These are phyloP conservation scores for Saccharomycopsis malanga DNA, from an alignment of 805 yeast genomes.

Conservation along the genomic window DNA sequence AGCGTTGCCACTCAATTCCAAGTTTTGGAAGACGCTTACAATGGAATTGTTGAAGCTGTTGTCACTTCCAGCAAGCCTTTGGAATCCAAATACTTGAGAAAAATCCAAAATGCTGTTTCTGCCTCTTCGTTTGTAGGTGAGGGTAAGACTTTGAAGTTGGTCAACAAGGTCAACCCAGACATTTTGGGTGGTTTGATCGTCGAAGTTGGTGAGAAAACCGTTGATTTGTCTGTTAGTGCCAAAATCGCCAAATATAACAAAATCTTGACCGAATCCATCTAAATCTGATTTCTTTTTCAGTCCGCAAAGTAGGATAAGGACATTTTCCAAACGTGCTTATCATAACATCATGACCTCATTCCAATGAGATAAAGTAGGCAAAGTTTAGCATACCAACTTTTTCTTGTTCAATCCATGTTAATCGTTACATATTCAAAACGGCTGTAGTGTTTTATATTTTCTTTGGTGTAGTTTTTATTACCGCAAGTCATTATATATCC, in stretches of 20 bases:
- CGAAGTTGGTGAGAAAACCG: constrained; percentile 95
- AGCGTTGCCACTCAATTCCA: constrained; percentile 64
- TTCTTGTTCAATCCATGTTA: too few species aligned
- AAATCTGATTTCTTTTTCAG: constrained; percentile 28
- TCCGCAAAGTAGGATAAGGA: too few species aligned
- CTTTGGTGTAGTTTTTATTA: too few species aligned
- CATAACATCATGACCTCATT: too few species aligned
- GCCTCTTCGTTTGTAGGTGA: constrained; percentile 76
- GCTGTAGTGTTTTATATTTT: too few species aligned
- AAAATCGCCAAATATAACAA: constrained; percentile 87
- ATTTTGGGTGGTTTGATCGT: constrained; percentile 94
- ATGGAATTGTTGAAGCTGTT: constrained; percentile 88
- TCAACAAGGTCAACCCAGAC: constrained; percentile 79
- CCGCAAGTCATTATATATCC: too few species aligned
- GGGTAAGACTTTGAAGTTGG: constrained; percentile 78
- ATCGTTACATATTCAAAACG: too few species aligned
- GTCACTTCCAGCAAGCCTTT: constrained; percentile 83
- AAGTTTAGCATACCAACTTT: too few species aligned
- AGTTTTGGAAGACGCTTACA: constrained; percentile 77
- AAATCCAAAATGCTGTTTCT: constrained; percentile 71
- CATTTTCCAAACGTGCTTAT: too few species aligned
- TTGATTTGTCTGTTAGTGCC: constrained; percentile 80
- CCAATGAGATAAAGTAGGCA: too few species aligned
- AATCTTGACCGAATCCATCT: constrained; percentile 79
- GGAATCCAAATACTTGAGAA: constrained; percentile 71